Percentiles rank a stretch among this genome's conserved stretches.
These are phyloP conservation scores for Marasmius sp. DNA, from an alignment of 1,284 basidiomycete genomes.

Conservation along the genomic window DNA sequence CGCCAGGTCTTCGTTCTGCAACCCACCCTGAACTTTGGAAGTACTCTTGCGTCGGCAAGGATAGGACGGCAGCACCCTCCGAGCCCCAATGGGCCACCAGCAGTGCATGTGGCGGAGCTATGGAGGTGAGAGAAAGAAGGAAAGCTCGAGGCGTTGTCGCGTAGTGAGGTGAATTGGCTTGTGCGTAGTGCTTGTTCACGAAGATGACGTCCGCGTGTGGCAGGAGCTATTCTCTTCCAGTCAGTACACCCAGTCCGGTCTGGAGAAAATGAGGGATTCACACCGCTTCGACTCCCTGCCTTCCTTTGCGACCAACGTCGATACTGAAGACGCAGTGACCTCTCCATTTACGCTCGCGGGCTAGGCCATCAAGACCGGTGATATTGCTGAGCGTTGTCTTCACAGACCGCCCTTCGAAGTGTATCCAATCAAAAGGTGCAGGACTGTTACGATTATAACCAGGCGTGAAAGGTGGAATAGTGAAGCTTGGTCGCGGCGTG, in stretches of 20 bases:
- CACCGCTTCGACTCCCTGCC: conserved; percentile 80
- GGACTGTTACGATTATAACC: conserved; percentile 51
- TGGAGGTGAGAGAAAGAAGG: conserved; percentile 65
- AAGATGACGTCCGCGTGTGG: conserved; percentile 79
- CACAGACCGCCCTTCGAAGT: conserved; percentile 75
- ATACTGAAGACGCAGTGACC: conserved; percentile 76
- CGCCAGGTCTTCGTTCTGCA: conserved; percentile 33
- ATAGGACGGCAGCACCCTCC: conserved; percentile 75
- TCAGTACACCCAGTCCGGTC: background rate
- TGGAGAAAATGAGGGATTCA: conserved; percentile 24
- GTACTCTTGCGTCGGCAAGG: conserved; percentile 79
- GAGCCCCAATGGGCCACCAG: conserved; percentile 78
- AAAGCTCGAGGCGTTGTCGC: conserved; percentile 69
- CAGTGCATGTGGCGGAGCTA: conserved; percentile 68
- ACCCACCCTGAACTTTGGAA: conserved; percentile 81
- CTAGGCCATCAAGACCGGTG: conserved; percentile 72
- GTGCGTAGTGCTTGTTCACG: conserved; percentile 67
- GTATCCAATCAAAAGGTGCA: conserved; percentile 81
- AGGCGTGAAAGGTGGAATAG: conserved; percentile 32
- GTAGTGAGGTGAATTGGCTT: conserved; percentile 54
- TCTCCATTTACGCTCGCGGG: conserved; percentile 77
- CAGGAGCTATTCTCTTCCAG: conserved; percentile 52
- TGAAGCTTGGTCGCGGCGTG: conserved; percentile 24
- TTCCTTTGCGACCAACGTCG: conserved; percentile 67
- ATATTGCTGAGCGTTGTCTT: conserved; percentile 78